Evolutionary conservation across 1,139 yeast species (phyloP), one percentile per base, ranked within the genome.

Genomic region (Candida glucosophila): DNA sequence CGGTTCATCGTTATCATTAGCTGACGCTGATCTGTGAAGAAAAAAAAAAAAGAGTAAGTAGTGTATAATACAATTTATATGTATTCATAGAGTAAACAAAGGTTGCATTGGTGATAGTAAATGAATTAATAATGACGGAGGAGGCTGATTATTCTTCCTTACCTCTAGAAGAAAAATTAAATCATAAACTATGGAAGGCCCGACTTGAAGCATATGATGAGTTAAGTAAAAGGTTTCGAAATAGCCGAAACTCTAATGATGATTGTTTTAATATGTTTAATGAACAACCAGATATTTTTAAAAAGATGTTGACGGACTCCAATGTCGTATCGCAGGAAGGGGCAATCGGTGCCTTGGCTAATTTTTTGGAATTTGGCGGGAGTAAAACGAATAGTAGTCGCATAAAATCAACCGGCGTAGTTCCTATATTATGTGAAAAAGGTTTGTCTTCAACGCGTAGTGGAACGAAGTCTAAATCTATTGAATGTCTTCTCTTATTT

Each of bases 321-420:
- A 90, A 90, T 48, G 96, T 86, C 10, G 93, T 82, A 13, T 95
- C 98, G 1, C 95, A 86, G 40, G 97, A 90, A 45, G 58, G 80
- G 1, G 97, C 86, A 8, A 58, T 85, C 19, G 51, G 58, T 8
- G 64, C 81, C 5, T 50, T 82, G 14, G 52, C 54, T 9, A 65
- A 70, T n/a, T 70, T 72, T 39, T 56, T 82, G 29, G 70, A 72
- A 40, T 69, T 51, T 41, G 86, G 83, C 2, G 82, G 78, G 0
- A 42, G 67, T 4, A 31, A 52, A 1, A 5, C 43, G 38, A 26
- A 58, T 48, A 35, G 66, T 52, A 30, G 30, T 40, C 28, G 52
- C 37, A 42, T 57, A 49, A 42, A 61, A 70, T 34, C 40, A 47
- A 20, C 44, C 36, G 41, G 75, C 0, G 37, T 81, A 25, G 62